phyloP scores from a whole-genome alignment of 768 basidiomycete genomes.

The Lactarius evosmus region DNA sequence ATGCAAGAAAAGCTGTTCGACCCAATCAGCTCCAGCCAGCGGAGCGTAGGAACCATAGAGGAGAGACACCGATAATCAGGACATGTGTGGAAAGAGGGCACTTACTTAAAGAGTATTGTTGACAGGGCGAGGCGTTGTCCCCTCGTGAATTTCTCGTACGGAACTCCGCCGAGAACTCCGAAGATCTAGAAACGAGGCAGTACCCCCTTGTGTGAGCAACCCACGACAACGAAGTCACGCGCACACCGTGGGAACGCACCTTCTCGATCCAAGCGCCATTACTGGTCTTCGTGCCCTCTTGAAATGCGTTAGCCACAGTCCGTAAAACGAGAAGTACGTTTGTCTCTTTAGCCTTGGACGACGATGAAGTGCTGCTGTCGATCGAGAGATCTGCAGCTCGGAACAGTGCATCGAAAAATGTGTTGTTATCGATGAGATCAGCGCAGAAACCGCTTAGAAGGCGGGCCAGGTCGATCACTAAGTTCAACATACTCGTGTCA shows the following conservation, averaged over 20 bases:
- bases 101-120: slow-evolving; percentile 87
- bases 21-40: slow-evolving; percentile 18
- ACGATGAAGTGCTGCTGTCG: slow-evolving; percentile 50
- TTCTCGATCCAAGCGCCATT: slow-evolving; percentile 51
- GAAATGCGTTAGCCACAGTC: slow-evolving; percentile 75
- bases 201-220: slow-evolving; percentile 3
- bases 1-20: slow-evolving; percentile 62
- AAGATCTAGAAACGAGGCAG: slow-evolving; percentile 47
- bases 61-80: slow-evolving; percentile 2
- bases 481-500: slow-evolving; percentile 4
- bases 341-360: slow-evolving; percentile 74
- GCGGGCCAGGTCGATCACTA: slow-evolving; percentile 85
- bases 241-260: slow-evolving; percentile 36
- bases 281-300: slow-evolving; percentile 45
- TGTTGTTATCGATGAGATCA: slow-evolving; percentile 45
- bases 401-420: slow-evolving; percentile 62
- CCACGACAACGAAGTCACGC: background rate
- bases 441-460: slow-evolving; percentile 66
- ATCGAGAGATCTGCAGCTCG: slow-evolving; percentile 61
- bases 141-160: slow-evolving; percentile 59
- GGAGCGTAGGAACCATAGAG: background rate
- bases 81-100: slow-evolving; percentile 19
- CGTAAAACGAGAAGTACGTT: slow-evolving; percentile 80
- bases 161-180: slow-evolving; percentile 46
- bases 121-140: slow-evolving; percentile 72